Conservation (phyloP, 345 rosid species). For the Odontarrhena argentea region DNA sequence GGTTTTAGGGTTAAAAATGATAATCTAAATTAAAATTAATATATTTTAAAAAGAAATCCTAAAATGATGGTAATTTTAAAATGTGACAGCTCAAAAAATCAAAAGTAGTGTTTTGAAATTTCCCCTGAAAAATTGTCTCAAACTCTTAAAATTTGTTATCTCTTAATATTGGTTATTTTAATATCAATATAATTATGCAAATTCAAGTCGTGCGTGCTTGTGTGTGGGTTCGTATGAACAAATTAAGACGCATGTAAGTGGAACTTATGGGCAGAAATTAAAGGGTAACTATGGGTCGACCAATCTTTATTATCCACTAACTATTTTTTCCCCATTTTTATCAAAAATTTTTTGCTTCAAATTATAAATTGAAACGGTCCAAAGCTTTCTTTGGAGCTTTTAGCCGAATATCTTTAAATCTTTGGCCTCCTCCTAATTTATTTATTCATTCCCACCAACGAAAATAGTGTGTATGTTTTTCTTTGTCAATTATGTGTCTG, state of each 20-base stretch:
- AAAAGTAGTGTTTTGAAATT: no score
- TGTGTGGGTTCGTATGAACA: constrained; percentile 21
- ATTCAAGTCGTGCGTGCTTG: constrained; percentile 32
- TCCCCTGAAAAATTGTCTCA: no score
- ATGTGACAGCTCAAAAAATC: no score
- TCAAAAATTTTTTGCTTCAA: neutral
- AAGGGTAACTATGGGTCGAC: constrained; percentile 29
- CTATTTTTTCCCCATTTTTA: constrained; percentile 14
- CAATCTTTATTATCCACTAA: constrained; percentile 33
- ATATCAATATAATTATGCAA: neutral
- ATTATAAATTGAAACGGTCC: constrained; percentile 7
- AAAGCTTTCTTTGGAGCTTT: constrained; percentile 26
- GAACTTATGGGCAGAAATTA: constrained; percentile 30
- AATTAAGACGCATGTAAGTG: constrained; percentile 25
- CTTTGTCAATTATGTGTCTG: constrained; percentile 11
- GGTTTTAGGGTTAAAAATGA: no score
- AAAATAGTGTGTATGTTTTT: constrained; percentile 15
- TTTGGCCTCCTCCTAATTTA: constrained; percentile 15
- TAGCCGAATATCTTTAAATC: constrained; percentile 35
- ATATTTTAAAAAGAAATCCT: no score
- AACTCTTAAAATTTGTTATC: no score
- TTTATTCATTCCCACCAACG: constrained; percentile 25
- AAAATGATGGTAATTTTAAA: no score
- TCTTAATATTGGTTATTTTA: neutral
- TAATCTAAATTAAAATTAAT: no score